These are phyloP conservation scores for Tripidium arundinaceum DNA, from an alignment of 202 grass and related monocot species.

Conservation along the genomic window DNA sequence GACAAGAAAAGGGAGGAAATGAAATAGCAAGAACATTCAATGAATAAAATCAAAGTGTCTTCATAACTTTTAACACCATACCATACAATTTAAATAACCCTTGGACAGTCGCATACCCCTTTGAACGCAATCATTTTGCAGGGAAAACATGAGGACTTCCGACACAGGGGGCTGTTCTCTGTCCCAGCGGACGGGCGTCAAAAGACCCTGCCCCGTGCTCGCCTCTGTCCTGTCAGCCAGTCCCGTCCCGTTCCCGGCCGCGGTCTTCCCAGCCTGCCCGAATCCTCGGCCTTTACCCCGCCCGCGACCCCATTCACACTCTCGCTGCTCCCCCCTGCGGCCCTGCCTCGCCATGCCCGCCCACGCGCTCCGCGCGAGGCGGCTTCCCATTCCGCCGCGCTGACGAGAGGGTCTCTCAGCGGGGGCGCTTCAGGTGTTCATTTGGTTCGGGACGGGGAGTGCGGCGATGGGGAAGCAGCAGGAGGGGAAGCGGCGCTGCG, in stretches of 20 bases:
- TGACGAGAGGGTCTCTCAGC: slow-evolving; percentile 20
- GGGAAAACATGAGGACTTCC: too few relatives aligned
- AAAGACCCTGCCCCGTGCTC: too few relatives aligned
- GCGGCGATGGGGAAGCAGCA: slow-evolving; percentile 46
- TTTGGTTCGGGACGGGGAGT: background rate
- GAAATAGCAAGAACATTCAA: too few relatives aligned
- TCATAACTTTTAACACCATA: too few relatives aligned
- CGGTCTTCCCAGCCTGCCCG: slow-evolving; percentile 51
- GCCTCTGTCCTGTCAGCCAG: too few relatives aligned
- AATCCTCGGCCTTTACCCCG: slow-evolving; percentile 20
- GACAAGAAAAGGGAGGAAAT: too few relatives aligned
- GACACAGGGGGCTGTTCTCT: too few relatives aligned
- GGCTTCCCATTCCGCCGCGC: slow-evolving; percentile 26
- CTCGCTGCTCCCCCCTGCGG: slow-evolving; percentile 9
- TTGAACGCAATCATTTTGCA: too few relatives aligned
- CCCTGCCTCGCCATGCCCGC: slow-evolving; percentile 29
- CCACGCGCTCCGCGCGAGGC: slow-evolving; percentile 30
- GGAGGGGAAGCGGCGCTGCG: slow-evolving; percentile 29
- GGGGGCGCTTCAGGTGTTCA: background rate
- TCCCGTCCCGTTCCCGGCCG: background rate
- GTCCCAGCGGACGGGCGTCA: too few relatives aligned
- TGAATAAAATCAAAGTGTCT: too few relatives aligned
- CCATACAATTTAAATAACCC: too few relatives aligned
- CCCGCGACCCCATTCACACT: slow-evolving; percentile 34
- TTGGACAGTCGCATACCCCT: too few relatives aligned